These are phyloP conservation scores for Incumbomyces delicatus DNA, from an alignment of 2,329 filamentous ascomycete species.

Conservation along the genomic window DNA sequence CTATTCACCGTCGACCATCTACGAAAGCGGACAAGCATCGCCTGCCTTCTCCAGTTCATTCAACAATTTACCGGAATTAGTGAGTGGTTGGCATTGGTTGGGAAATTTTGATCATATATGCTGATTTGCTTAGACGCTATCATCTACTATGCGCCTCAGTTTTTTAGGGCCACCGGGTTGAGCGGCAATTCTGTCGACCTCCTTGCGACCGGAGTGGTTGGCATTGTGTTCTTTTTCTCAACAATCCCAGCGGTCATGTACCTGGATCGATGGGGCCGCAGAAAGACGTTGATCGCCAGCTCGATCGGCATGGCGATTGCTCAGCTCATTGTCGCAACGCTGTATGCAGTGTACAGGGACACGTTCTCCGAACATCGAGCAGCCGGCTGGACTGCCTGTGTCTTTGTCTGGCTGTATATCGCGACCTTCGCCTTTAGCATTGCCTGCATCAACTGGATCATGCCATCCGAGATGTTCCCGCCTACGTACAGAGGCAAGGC, in stretches of 20 bases:
- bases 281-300: slow-evolving; percentile 34
- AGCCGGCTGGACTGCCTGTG: slow-evolving; percentile 59
- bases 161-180: slow-evolving; percentile 24
- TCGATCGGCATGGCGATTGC: slow-evolving; percentile 62
- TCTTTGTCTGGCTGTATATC: slow-evolving; percentile 56
- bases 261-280: slow-evolving; percentile 31
- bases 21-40: neutral
- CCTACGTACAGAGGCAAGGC: slow-evolving; percentile 30
- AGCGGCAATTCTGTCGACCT: slow-evolving; percentile 29
- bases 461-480: slow-evolving; percentile 32
- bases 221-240: slow-evolving; percentile 30
- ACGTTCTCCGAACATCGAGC: slow-evolving; percentile 47
- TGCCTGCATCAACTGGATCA: slow-evolving; percentile 30
- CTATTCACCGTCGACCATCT: neutral
- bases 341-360: slow-evolving; percentile 52
- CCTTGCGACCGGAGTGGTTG: slow-evolving; percentile 30
- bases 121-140: neutral
- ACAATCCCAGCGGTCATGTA: slow-evolving; percentile 31
- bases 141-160: no score
- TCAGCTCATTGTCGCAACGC: slow-evolving; percentile 61
- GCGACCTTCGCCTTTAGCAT: slow-evolving; percentile 51
- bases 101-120: neutral
- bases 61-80: slow-evolving; percentile 5
- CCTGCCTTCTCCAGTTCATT: slow-evolving; percentile 5
- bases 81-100: neutral